Evolutionary conservation across 306 rosid genomes (phyloP).

Genomic region (Vigna nakashimae): DNA sequence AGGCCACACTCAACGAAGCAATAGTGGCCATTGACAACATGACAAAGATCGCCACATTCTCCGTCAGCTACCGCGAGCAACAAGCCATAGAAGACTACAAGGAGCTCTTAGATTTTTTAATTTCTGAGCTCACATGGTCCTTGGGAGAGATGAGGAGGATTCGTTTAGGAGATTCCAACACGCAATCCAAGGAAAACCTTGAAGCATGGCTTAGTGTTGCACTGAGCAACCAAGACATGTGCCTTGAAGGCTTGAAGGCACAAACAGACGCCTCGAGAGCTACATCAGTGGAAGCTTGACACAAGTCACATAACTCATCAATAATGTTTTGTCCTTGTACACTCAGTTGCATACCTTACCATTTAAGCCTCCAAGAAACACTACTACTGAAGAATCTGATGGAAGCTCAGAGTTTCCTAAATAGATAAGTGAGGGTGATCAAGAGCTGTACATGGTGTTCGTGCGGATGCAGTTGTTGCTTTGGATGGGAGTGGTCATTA

Average conservation of each 20-base stretch:
- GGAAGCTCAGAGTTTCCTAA: conserved; percentile 50
- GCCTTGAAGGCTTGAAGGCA: conserved; percentile 97
- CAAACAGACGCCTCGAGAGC: conserved; percentile 72
- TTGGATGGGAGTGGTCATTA: conserved; percentile 83
- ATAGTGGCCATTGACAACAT: conserved; percentile 66
- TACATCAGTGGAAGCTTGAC: conserved; percentile 79
- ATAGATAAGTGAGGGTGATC: conserved; percentile 76
- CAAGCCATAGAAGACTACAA: conserved; percentile 86
- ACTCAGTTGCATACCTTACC: conserved; percentile 74
- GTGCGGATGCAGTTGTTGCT: conserved; percentile 68
- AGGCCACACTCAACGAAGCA: conserved; percentile 69
- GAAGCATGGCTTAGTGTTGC: conserved; percentile 98
- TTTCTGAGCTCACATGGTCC: conserved; percentile 89
- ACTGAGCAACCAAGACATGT: conserved; percentile 91
- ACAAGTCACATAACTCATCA: conserved; percentile 83
- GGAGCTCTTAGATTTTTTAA: conserved; percentile 88
- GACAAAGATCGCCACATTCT: conserved; percentile 69
- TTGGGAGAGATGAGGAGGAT: conserved; percentile 75
- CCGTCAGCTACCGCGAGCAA: conserved; percentile 74
- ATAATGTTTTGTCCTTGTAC: conserved; percentile 77
- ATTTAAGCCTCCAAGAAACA: conserved; percentile 55
- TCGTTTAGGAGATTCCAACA: conserved; percentile 53
- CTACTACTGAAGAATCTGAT: background rate
- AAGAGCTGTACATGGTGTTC: conserved; percentile 58
- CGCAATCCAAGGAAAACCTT: conserved; percentile 65